phyloP scores from a whole-genome alignment of 2,329 filamentous ascomycete genomes.

The Lasiodiplodia theobromae region DNA sequence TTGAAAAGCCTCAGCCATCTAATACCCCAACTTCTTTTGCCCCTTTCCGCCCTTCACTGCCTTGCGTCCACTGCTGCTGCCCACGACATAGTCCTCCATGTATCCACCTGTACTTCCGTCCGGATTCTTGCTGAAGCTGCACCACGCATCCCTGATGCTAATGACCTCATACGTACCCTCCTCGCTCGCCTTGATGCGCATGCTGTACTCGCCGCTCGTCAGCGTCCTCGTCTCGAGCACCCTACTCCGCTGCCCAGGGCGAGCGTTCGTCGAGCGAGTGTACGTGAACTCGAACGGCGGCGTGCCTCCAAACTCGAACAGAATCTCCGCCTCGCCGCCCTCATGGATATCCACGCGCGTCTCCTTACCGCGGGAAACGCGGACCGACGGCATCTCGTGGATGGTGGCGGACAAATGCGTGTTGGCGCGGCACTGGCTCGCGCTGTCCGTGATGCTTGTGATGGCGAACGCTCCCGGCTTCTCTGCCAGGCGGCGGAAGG shows the following conservation, averaged over 20 bases:
- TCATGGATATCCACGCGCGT: slow-evolving; percentile 93
- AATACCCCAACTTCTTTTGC: slow-evolving; percentile 11
- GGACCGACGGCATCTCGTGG: slow-evolving; percentile 90
- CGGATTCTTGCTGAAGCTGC: slow-evolving; percentile 75
- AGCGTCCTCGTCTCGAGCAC: slow-evolving; percentile 93
- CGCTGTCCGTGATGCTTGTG: slow-evolving; percentile 84
- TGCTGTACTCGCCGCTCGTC: slow-evolving; percentile 78
- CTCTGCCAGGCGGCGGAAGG: slow-evolving; percentile 92
- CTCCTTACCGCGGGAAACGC: slow-evolving; percentile 83
- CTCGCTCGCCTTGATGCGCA: slow-evolving; percentile 83
- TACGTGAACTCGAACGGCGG: slow-evolving; percentile 99
- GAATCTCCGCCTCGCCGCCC: slow-evolving; percentile 89
- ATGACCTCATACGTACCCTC: slow-evolving; percentile 98
- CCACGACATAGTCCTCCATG: not conserved
- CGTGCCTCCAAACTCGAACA: slow-evolving; percentile 94
- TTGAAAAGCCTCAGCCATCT: not conserved
- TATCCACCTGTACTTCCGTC: not conserved
- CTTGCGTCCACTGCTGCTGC: not conserved
- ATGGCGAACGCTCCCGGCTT: slow-evolving; percentile 88
- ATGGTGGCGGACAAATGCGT: slow-evolving; percentile 83
- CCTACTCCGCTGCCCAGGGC: slow-evolving; percentile 64
- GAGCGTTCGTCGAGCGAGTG: slow-evolving; percentile 87
- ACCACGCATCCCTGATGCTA: slow-evolving; percentile 91
- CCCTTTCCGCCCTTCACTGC: slow-evolving; percentile 7
- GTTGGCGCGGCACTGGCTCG: slow-evolving; percentile 83